Base-by-base conservation (phyloP, 805 yeast genomes). In the Nakazawaea anatomiae region DNA sequence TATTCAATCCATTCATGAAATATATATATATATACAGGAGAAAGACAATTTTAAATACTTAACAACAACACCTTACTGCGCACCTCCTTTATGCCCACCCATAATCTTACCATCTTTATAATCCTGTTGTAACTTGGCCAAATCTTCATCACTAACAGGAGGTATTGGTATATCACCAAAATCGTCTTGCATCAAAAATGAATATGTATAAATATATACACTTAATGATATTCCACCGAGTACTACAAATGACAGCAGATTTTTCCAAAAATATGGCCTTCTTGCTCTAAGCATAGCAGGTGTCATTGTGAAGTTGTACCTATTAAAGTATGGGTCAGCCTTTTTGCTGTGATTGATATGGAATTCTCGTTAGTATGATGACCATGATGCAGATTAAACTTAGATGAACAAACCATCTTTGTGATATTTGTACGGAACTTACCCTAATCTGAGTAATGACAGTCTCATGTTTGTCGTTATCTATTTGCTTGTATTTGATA, bases 141-240 rank as follows among this genome's bases (percentile, higher is more conserved):
- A 74, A 63, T 89, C 94, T 49, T 76, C 83, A 54, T 87, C 94
- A 39, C 85, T 77, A 53, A 92, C 76, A 18, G 98, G 97, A 45
- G 99, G 99, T 57, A 92, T 83, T 40, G 97, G 97, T 58, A 92
- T 89, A 64, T 91, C 97, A 44, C 76, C 81, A 65, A 92, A 89
- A 56, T 92, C 96, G 63, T 90, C 97, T 61, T 74, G 74, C 57
- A 80, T 81, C 59, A 87, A 71, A 61, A 80, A 76, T 57, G 78
- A 70, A 75, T 80, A 83, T 0, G 96, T 85, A 69, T 82, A 72
- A 56, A 67, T 56, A 66, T 82, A 91, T 30, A 89, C 85, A 42
- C 87, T 82, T 9, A 78, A 72, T 5, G 94, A 83, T 48, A 89
- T 69, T n/a, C 85, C 77, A 4, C 82, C 68, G 25, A 89, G 71